Evolutionary conservation across 2,329 filamentous ascomycete species (phyloP).

Genomic region (Ophiosphaerella narmari): DNA sequence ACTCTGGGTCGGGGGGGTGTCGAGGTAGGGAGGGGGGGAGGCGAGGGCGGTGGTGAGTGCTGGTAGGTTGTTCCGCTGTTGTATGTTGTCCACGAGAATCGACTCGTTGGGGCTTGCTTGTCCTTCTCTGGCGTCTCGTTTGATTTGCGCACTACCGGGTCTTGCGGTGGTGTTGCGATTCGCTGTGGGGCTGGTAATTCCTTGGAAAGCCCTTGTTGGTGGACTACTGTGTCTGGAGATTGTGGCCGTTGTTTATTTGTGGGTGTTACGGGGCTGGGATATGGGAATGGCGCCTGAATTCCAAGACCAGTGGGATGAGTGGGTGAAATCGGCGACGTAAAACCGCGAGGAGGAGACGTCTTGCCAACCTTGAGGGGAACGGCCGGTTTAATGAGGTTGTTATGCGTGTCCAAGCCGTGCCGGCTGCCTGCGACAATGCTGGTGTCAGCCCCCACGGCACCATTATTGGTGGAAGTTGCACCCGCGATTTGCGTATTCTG

Average conservation of each 20-base stretch:
- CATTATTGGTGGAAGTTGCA: slow-evolving; percentile 25
- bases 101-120: slow-evolving; percentile 25
- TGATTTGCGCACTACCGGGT: slow-evolving; percentile 24
- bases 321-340: slow-evolving; percentile 39
- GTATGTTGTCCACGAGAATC: slow-evolving; percentile 40
- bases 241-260: slow-evolving; percentile 24
- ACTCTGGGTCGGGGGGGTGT: slow-evolving; percentile 14
- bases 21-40: slow-evolving; percentile 41
- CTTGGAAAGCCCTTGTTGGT: slow-evolving; percentile 4
- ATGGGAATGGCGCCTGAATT: slow-evolving; percentile 27
- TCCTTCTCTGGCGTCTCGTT: slow-evolving; percentile 29
- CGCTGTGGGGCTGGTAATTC: slow-evolving; percentile 17
- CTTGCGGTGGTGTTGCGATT: slow-evolving; percentile 31
- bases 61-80: slow-evolving; percentile 47
- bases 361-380: slow-evolving; percentile 50
- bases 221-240: slow-evolving; percentile 13
- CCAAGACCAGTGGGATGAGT: slow-evolving; percentile 24
- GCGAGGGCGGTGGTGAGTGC: slow-evolving; percentile 50
- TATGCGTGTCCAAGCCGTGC: slow-evolving; percentile 27
- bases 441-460: slow-evolving; percentile 34
- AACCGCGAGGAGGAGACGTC: slow-evolving; percentile 41
- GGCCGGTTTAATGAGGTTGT: slow-evolving; percentile 49
- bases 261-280: slow-evolving; percentile 38
- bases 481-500: slow-evolving; percentile 31
- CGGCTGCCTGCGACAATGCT: slow-evolving; percentile 33